These are phyloP conservation scores for Asclepias syriaca DNA, from an alignment of 257 asterid species.

Conservation along the genomic window DNA sequence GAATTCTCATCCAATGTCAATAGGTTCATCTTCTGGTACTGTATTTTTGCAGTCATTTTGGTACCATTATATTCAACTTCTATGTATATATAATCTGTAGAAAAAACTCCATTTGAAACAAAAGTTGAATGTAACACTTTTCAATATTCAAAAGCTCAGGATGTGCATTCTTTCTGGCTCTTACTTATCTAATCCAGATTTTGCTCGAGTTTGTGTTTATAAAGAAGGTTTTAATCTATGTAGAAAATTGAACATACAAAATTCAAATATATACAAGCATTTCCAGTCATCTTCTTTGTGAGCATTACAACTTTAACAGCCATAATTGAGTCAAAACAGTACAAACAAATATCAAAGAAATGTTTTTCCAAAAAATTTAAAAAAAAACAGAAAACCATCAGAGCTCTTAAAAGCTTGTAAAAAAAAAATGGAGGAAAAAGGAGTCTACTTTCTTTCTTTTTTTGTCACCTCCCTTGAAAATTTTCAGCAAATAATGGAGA, in stretches of 20 bases:
- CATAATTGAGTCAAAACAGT: neutral
- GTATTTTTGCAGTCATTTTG: neutral
- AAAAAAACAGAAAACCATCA: neutral
- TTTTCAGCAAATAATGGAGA: conserved; percentile 63
- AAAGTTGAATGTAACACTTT: neutral
- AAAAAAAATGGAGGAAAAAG: neutral
- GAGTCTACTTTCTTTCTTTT: too few species aligned
- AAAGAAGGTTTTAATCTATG: too few species aligned
- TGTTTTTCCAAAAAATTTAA: neutral
- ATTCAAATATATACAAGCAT: neutral
- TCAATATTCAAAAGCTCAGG: neutral
- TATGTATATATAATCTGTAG: neutral
- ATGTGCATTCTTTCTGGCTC: too few species aligned
- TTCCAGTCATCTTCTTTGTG: neutral
- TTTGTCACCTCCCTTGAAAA: conserved; percentile 58
- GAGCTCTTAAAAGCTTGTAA: neutral
- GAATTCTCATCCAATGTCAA: neutral
- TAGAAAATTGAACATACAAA: too few species aligned
- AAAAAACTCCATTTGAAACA: neutral
- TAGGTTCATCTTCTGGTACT: neutral
- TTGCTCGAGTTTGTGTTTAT: too few species aligned
- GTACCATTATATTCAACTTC: neutral
- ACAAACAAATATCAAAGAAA: too few species aligned
- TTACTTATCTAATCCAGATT: too few species aligned
- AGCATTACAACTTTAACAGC: neutral